Evolutionary conservation across 2,329 filamentous ascomycete genomes (phyloP).

Genomic region (Stagonosporopsis rhizophila): DNA sequence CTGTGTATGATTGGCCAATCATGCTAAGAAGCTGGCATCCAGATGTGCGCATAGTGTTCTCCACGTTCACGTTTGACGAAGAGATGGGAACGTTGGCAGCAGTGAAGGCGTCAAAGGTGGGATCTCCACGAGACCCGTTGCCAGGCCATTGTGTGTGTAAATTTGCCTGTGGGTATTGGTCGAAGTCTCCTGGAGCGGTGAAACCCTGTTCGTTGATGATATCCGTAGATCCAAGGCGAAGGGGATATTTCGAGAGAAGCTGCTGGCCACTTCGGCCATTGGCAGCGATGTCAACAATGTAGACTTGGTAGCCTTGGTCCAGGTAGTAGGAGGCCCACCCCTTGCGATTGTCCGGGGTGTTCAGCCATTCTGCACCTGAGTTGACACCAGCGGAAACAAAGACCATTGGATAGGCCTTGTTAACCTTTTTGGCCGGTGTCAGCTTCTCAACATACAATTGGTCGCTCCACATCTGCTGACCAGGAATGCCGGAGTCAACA

Average conservation of each 20-base stretch:
- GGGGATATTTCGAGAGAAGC: slow-evolving; percentile 15
- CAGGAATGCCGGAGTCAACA: slow-evolving; percentile 27
- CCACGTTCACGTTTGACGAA: slow-evolving; percentile 24
- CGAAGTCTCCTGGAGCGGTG: slow-evolving; percentile 22
- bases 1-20: slow-evolving; percentile 28
- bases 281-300: slow-evolving; percentile 27
- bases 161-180: slow-evolving; percentile 24
- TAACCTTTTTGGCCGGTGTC: slow-evolving; percentile 19
- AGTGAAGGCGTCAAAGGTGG: slow-evolving; percentile 30
- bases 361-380: slow-evolving; percentile 27
- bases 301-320: slow-evolving; percentile 31
- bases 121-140: slow-evolving; percentile 24
- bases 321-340: slow-evolving; percentile 32
- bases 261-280: slow-evolving; percentile 21
- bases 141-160: slow-evolving; percentile 33
- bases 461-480: slow-evolving; percentile 27
- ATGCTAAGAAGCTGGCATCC: slow-evolving; percentile 25
- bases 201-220: slow-evolving; percentile 23
- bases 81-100: slow-evolving; percentile 25
- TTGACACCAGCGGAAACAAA: slow-evolving; percentile 33
- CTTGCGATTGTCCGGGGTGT: slow-evolving; percentile 25
- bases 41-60: slow-evolving; percentile 28
- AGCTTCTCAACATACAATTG: slow-evolving; percentile 35
- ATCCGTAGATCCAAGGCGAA: slow-evolving; percentile 24
- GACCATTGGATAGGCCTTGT: slow-evolving; percentile 30